Conservation (phyloP, 768 basidiomycete species). For the Tulasnella calospora region DNA sequence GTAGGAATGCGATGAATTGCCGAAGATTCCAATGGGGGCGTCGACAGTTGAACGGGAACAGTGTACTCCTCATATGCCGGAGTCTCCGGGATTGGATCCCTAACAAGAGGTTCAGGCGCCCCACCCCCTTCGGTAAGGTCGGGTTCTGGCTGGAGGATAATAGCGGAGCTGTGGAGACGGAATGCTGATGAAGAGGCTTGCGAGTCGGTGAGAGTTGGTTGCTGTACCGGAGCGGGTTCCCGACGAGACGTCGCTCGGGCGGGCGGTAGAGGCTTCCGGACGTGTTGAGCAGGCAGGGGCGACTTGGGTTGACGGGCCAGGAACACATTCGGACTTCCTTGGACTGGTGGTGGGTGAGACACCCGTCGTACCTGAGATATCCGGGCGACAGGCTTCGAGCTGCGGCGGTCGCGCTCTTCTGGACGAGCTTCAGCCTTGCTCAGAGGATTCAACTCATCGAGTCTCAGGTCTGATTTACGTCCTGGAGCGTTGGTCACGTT, state of each 20-base stretch:
- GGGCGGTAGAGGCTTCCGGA: neutral
- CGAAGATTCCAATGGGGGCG: neutral
- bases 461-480: conserved; percentile 5
- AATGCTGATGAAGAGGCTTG: neutral
- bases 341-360: neutral
- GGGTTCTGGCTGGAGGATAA: neutral
- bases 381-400: neutral
- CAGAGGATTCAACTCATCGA: neutral
- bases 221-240: neutral
- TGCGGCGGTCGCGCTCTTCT: neutral
- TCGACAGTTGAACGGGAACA: neutral
- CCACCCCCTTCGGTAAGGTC: neutral
- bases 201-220: neutral
- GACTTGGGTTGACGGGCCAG: neutral
- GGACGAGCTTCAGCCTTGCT: neutral
- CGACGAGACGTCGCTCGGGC: neutral
- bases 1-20: neutral
- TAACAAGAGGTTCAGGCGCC: neutral
- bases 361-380: neutral
- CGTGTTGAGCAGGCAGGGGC: neutral
- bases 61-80: neutral
- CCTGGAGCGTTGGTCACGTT: neutral
- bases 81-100: neutral
- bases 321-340: neutral
- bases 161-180: neutral